phyloP scores from a whole-genome alignment of 208 protist genomes.

The Blechomonas ayalai region DNA sequence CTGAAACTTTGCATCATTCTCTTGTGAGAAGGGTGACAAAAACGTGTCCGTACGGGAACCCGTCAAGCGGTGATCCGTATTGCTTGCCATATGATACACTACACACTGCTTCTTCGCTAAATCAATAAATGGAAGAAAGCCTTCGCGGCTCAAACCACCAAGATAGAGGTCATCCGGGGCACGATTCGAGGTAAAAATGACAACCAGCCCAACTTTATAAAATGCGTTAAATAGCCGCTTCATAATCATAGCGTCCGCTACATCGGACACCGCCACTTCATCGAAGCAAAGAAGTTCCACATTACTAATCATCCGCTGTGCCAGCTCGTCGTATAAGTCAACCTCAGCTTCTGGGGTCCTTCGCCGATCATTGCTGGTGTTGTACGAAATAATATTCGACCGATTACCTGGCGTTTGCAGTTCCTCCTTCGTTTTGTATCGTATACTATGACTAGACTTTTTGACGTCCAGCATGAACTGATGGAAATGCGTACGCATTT shows the following conservation, averaged over 20 bases:
- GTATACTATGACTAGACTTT: slow-evolving; percentile 66
- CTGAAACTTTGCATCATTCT: slow-evolving; percentile 64
- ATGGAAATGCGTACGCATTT: slow-evolving; percentile 93
- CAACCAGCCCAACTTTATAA: slow-evolving; percentile 87
- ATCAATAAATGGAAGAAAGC: slow-evolving; percentile 95
- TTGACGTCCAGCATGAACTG: slow-evolving; percentile 96
- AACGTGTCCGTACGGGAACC: slow-evolving; percentile 65
- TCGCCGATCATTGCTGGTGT: slow-evolving; percentile 28
- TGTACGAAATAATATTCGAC: slow-evolving; percentile 42
- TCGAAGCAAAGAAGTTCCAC: slow-evolving; percentile 94
- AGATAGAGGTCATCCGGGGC: slow-evolving; percentile 85
- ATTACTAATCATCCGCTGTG: slow-evolving; percentile 79
- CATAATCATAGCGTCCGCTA: slow-evolving; percentile 95
- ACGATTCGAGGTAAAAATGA: slow-evolving; percentile 93
- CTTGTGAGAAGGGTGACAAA: slow-evolving; percentile 38
- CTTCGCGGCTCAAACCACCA: slow-evolving; percentile 88
- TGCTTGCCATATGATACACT: slow-evolving; percentile 85
- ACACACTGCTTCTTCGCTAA: slow-evolving; percentile 80
- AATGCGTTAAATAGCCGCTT: slow-evolving; percentile 88
- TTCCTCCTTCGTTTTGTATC: slow-evolving; percentile 56
- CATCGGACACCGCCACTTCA: slow-evolving; percentile 90
- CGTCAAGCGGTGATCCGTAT: slow-evolving; percentile 90
- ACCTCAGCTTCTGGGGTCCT: slow-evolving; percentile 64
- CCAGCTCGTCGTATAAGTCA: slow-evolving; percentile 79
- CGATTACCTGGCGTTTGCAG: slow-evolving; percentile 15